These are phyloP conservation scores for Lomentospora prolificans DNA, from an alignment of 2,329 filamentous ascomycete species.

Conservation along the genomic window DNA sequence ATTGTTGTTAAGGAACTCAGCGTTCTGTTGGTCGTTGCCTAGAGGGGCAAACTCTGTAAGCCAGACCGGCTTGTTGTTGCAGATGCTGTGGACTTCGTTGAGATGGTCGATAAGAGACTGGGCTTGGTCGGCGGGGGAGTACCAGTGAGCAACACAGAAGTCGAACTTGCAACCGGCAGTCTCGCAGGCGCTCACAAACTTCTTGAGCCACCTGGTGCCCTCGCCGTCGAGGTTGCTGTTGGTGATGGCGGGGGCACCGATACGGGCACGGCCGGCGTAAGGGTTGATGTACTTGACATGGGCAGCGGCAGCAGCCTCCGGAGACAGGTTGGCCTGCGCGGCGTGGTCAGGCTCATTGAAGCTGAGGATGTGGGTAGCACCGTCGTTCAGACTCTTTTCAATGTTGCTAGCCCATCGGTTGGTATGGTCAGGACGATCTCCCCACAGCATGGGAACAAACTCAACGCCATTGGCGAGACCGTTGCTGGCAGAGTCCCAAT, in stretches of 20 bases:
- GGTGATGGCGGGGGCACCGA: conserved; percentile 52
- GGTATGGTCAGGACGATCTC: conserved; percentile 32
- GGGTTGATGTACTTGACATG: conserved; percentile 47
- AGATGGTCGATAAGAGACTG: conserved; percentile 47
- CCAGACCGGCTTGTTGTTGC: conserved; percentile 44
- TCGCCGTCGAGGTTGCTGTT: conserved; percentile 41
- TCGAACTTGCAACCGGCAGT: conserved; percentile 41
- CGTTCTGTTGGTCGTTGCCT: conserved; percentile 31
- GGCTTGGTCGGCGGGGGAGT: conserved; percentile 37
- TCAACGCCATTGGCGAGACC: conserved; percentile 34
- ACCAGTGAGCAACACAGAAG: conserved; percentile 57
- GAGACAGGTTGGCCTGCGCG: conserved; percentile 48
- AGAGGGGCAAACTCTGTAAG: conserved; percentile 54
- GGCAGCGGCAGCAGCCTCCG: conserved; percentile 38
- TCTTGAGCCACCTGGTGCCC: conserved; percentile 47
- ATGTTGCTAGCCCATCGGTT: conserved; percentile 40
- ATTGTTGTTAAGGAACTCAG: conserved; percentile 38
- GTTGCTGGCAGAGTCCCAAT: conserved; percentile 48
- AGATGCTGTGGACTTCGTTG: conserved; percentile 31
- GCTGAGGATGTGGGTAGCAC: conserved; percentile 48
- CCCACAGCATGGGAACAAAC: conserved; percentile 63
- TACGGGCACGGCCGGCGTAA: conserved; percentile 40
- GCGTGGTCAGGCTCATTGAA: conserved; percentile 64
- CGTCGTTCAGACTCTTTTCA: conserved; percentile 38
- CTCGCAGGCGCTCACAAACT: conserved; percentile 42